These are phyloP conservation scores for Phaeosphaeria sp. DNA, from an alignment of 2,329 filamentous ascomycete species.

Conservation along the genomic window DNA sequence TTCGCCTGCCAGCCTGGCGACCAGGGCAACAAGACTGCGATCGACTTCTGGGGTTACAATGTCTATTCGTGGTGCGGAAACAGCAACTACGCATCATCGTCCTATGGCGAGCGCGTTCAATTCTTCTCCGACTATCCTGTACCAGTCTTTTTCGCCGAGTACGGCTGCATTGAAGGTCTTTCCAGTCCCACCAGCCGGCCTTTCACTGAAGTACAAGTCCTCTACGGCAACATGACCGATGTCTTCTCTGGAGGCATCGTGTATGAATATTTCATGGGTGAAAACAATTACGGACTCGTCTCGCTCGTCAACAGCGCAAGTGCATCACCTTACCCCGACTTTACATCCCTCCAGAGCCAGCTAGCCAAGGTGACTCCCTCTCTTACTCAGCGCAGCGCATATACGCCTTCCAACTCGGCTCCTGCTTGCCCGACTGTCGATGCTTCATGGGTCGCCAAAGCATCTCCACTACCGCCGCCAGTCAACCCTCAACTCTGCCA, in stretches of 20 bases:
- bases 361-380: slow-evolving; percentile 71
- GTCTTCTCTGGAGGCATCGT: slow-evolving; percentile 97
- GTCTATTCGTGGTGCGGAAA: slow-evolving; percentile 99
- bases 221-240: slow-evolving; percentile 83
- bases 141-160: slow-evolving; percentile 97
- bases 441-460: slow-evolving; percentile 71
- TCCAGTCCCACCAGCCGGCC: slow-evolving; percentile 64
- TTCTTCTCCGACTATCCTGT: slow-evolving; percentile 91
- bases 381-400: slow-evolving; percentile 68
- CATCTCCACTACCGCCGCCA: slow-evolving; percentile 75
- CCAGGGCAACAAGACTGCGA: slow-evolving; percentile 59
- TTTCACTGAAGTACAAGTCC: slow-evolving; percentile 82
- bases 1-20: slow-evolving; percentile 80
- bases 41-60: slow-evolving; percentile 99
- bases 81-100: slow-evolving; percentile 75
- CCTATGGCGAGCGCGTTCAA: slow-evolving; percentile 79
- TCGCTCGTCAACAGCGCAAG: slow-evolving; percentile 63
- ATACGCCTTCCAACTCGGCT: slow-evolving; percentile 73
- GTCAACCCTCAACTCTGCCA: slow-evolving; percentile 80
- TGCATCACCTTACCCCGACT: slow-evolving; percentile 73
- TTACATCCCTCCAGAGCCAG: slow-evolving; percentile 71
- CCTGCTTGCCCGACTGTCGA: slow-evolving; percentile 73
- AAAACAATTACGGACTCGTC: slow-evolving; percentile 87
- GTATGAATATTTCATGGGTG: slow-evolving; percentile 96
- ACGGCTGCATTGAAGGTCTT: slow-evolving; percentile 78